phyloP scores from a whole-genome alignment of 2,329 filamentous ascomycete species.

The Trichophaea hybrida region DNA sequence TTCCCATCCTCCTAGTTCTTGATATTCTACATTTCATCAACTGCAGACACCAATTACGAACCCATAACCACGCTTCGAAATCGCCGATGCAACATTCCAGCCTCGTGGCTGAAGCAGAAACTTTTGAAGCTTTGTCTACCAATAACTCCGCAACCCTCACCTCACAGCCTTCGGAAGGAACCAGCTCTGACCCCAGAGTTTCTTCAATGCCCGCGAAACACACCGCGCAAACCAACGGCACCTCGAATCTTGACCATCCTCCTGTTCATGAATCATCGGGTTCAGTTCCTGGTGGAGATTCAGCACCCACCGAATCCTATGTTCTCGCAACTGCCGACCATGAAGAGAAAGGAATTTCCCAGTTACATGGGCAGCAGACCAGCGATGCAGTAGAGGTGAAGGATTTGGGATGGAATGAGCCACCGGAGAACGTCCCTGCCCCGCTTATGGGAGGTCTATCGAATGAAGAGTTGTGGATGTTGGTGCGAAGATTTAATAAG shows the following conservation, averaged over 20 bases:
- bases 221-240: neutral
- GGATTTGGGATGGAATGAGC: slow-evolving; percentile 46
- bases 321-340: slow-evolving; percentile 32
- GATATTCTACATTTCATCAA: neutral
- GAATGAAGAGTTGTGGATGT: slow-evolving; percentile 52
- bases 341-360: slow-evolving; percentile 33
- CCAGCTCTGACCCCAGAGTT: neutral
- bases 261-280: neutral
- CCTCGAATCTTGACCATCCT: neutral
- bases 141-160: neutral
- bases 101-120: neutral
- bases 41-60: neutral
- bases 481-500: slow-evolving; percentile 48
- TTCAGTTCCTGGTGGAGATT: slow-evolving; percentile 29
- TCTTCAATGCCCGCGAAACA: neutral
- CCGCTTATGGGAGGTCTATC: slow-evolving; percentile 45
- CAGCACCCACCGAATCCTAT: slow-evolving; percentile 34
- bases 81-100: neutral
- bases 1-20: neutral
- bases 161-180: neutral
- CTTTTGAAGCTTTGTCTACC: neutral
- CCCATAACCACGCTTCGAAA: neutral
- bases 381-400: slow-evolving; percentile 35
- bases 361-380: slow-evolving; percentile 30
- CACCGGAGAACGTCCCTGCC: slow-evolving; percentile 35